Percentiles rank a stretch among this genome's conserved stretches.
Evolutionary conservation across 2,329 filamentous ascomycete genomes (phyloP).

Genomic region (Pseudogymnoascus sp.): DNA sequence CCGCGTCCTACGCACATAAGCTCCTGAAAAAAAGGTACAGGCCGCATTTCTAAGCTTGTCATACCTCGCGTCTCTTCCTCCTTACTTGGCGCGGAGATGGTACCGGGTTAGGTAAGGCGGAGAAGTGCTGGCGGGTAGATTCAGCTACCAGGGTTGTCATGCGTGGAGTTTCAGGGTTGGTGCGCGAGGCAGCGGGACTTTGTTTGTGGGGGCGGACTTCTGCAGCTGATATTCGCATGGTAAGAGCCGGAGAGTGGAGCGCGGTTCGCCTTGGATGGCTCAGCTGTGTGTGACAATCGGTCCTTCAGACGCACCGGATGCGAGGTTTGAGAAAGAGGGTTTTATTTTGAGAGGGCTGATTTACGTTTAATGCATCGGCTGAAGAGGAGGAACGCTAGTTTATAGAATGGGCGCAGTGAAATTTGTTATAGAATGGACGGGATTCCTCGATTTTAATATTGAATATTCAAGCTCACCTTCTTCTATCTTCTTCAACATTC

Average conservation of each 20-base stretch:
- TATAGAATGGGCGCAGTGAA: neutral
- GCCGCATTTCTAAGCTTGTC: neutral
- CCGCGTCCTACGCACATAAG: neutral
- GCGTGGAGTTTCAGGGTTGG: neutral
- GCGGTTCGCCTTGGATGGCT: neutral
- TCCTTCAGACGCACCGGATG: neutral
- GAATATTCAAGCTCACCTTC: neutral
- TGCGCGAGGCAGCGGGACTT: neutral
- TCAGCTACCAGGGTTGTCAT: neutral
- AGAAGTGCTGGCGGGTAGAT: neutral
- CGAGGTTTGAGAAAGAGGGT: neutral
- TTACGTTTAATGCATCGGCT: neutral
- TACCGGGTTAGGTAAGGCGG: neutral
- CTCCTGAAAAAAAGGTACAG: neutral
- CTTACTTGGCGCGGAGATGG: neutral
- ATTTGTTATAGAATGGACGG: neutral
- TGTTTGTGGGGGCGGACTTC: neutral
- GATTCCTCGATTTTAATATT: neutral
- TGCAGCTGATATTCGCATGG: neutral
- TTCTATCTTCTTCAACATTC: neutral
- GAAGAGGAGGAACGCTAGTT: neutral
- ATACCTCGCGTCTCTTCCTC: too few relatives aligned
- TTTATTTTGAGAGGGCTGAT: neutral
- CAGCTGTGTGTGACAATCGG: neutral
- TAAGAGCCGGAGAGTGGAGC: neutral